These are phyloP conservation scores for Pestalotiopsis sp. DNA, from an alignment of 2,329 filamentous ascomycete genomes.

Conservation along the genomic window DNA sequence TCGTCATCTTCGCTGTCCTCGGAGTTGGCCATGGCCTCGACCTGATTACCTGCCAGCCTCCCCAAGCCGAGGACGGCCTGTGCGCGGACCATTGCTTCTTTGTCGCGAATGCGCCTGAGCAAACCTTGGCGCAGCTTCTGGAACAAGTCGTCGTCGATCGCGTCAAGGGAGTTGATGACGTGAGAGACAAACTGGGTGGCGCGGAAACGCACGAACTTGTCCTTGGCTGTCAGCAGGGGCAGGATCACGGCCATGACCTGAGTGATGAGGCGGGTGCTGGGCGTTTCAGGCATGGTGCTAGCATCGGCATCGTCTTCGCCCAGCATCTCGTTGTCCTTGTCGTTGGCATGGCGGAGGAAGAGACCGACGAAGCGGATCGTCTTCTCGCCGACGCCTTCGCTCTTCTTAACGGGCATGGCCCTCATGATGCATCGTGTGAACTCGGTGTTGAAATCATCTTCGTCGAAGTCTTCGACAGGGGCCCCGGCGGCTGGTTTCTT, in stretches of 20 bases:
- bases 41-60: slow-evolving; percentile 76
- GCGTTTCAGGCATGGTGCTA: slow-evolving; percentile 77
- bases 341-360: slow-evolving; percentile 74
- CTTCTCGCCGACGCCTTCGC: slow-evolving; percentile 84
- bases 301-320: slow-evolving; percentile 68
- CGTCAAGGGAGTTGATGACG: slow-evolving; percentile 88
- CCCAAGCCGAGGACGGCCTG: slow-evolving; percentile 93
- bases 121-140: slow-evolving; percentile 78
- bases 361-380: slow-evolving; percentile 84
- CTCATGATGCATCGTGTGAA: slow-evolving; percentile 81
- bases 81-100: slow-evolving; percentile 87
- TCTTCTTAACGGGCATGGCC: slow-evolving; percentile 87
- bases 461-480: slow-evolving; percentile 73
- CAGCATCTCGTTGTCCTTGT: slow-evolving; percentile 71
- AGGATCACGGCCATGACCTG: slow-evolving; percentile 73
- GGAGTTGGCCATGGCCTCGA: slow-evolving; percentile 69
- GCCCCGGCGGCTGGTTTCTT: slow-evolving; percentile 53
- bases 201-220: slow-evolving; percentile 89
- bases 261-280: slow-evolving; percentile 76
- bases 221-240: slow-evolving; percentile 80
- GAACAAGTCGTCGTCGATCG: slow-evolving; percentile 90
- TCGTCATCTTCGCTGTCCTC: slow-evolving; percentile 70
- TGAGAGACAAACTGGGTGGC: slow-evolving; percentile 89
- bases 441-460: slow-evolving; percentile 85
- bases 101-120: slow-evolving; percentile 86